Evolutionary conservation across 805 yeast species (phyloP).

Genomic region (Hanseniaspora thailandica): DNA sequence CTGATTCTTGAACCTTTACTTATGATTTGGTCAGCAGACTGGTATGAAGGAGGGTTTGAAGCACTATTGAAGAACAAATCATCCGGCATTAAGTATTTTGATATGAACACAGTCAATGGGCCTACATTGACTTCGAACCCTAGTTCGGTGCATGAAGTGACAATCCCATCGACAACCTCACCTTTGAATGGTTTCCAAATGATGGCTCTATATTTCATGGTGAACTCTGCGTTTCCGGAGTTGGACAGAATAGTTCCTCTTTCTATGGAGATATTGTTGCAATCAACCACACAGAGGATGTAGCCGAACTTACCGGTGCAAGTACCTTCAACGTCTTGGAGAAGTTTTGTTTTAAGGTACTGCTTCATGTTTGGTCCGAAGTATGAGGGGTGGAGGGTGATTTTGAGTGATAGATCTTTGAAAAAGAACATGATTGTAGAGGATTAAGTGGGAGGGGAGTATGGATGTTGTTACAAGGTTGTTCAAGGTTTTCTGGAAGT

Average conservation of each 20-base stretch:
- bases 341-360: conserved; percentile 73
- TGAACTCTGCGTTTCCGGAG: conserved; percentile 90
- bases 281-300: conserved; percentile 88
- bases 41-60: conserved; percentile 97
- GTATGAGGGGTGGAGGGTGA: conserved; percentile 92
- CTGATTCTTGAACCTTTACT: conserved; percentile 90
- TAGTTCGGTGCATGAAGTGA: conserved; percentile 83
- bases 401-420: conserved; percentile 81
- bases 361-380: conserved; percentile 98
- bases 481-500: not conserved
- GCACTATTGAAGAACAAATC: conserved; percentile 90
- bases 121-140: conserved; percentile 98
- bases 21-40: conserved; percentile 85
- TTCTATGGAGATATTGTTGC: conserved; percentile 89
- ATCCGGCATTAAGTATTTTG: conserved; percentile 86
- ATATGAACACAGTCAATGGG: conserved; percentile 85
- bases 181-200: conserved; percentile 99
- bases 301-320: conserved; percentile 98
- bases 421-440: conserved; percentile 31
- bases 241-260: conserved; percentile 85
- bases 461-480: not conserved
- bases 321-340: conserved; percentile 95
- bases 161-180: conserved; percentile 95
- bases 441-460: not conserved
- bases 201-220: conserved; percentile 88